Percentiles rank a stretch among this genome's conserved stretches.
These are phyloP conservation scores for Salix arbutifolia DNA, from an alignment of 345 rosid genomes.

Conservation along the genomic window DNA sequence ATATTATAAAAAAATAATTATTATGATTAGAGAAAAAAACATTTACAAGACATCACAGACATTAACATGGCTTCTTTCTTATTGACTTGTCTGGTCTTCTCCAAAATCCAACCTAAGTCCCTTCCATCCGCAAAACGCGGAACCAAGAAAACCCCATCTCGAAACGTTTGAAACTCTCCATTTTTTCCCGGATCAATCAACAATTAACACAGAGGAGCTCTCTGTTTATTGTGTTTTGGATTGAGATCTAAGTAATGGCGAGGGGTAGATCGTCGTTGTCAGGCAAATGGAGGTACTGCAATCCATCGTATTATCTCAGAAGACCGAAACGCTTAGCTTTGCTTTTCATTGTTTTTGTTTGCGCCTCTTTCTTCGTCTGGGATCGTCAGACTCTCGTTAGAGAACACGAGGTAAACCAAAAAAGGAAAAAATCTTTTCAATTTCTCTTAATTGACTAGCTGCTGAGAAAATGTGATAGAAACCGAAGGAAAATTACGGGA, in stretches of 20 bases:
- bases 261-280: slow-evolving; percentile 46
- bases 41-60: too few species aligned
- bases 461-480: neutral
- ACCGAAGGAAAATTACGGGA: neutral
- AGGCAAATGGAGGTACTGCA: slow-evolving; percentile 50
- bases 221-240: neutral
- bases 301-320: slow-evolving; percentile 69
- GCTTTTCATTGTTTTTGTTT: slow-evolving; percentile 62
- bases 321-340: slow-evolving; percentile 70
- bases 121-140: neutral
- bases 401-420: slow-evolving; percentile 60
- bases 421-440: neutral
- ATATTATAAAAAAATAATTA: too few species aligned
- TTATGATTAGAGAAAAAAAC: too few species aligned
- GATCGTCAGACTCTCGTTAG: slow-evolving; percentile 79
- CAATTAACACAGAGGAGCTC: neutral
- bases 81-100: neutral
- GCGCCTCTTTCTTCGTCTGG: slow-evolving; percentile 60
- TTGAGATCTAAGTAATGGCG: slow-evolving; percentile 26
- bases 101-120: neutral
- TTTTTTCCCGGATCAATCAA: neutral
- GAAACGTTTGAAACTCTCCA: neutral
- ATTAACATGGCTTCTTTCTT: neutral
- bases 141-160: neutral
- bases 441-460: neutral